Base-by-base conservation (phyloP, 192 early-diverging fungal species). In the Podila horticola region DNA sequence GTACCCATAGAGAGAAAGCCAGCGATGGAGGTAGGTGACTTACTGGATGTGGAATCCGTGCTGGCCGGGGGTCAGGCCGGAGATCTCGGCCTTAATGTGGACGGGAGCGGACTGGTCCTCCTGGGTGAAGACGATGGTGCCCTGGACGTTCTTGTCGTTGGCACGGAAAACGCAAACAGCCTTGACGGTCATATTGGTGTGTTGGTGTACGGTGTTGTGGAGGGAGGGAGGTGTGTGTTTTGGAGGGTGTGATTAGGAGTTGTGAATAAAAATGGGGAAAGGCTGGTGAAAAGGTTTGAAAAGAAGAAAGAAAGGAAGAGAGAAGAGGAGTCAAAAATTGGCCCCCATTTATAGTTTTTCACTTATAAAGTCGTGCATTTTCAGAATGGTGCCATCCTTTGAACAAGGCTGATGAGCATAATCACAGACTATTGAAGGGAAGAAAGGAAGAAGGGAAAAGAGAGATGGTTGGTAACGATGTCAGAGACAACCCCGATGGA, bases 21-120 rank as follows among this genome's bases (percentile, higher is more conserved):
- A 6, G 7, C 34, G 55, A 19, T n/a, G n/a, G 34, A 33, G 45
- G 34, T 10, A 24, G 3, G 11, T 1, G 52, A 28, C 77, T 75
- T 84, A 84, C 83, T 97, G 95, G 69, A 97, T 82, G 84, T 97
- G 95, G 93, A 97, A 95, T 58, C 95, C 95, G 85, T 95, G 94
- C 60, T 90, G 82, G 59, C 94, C 94, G 5, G 91, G 85, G 8
- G 73, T 71, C 51, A 97, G 86, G 45, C 93, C 93, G 51, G 72
- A 66, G 70, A 95, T 60, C 45, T 85, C 72, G 64, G 87, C 88
- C 28, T 88, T 73, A 83, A 97, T 84, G 33, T 68, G 50, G 62
- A 87, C 84, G 50, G 88, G 88, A 7, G 84, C 86, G 52, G 74
- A 58, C 82, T 89, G 91, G 66, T 74, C 69, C 34, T 86, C 91